Base-by-base conservation (phyloP, 2,329 filamentous ascomycete genomes). In the Diaporthe ilicicola region DNA sequence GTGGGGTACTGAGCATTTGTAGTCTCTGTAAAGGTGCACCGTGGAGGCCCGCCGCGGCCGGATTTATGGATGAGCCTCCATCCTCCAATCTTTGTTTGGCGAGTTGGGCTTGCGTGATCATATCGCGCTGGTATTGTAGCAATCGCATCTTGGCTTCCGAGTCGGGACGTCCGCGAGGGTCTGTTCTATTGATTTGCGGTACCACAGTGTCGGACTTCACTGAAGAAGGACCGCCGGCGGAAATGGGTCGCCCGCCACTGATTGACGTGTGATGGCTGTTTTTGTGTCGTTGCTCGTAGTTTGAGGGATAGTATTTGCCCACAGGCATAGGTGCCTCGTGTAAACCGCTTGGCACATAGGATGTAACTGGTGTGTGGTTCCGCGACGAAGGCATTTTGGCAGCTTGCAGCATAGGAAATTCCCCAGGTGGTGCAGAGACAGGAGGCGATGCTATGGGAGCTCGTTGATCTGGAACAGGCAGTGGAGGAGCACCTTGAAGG, bases 251-350 rank as follows among this genome's bases (percentile, higher is more conserved):
- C 6, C 74, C 51, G n/a, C 70, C 74, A 46, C 76, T 61, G 27
- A 77, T 73, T 9, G 74, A 73, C 24, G 73, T 74, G 62, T 51
- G 65, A 29, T 29, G 76, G 73, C 6, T 76, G 74, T 64, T 69
- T 66, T 69, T 70, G 73, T 70, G 55, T 54, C 70, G 76, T 46
- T 72, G 55, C 74, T 89, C 87, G 75, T 89, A 91, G 78, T 90
- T 90, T 32, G 87, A 86, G 0, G 89, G 89, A 71, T 91, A 90
- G 75, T 91, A 91, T 79, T 90, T 91, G 29, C 89, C 89, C 79
- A 89, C 82, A 0, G 88, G 87, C 39, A 89, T 79, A 4, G 83
- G 79, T 44, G 79, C 82, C 46, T 84, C 83, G 62, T 85, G 83
- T 46, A 84, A 80, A 10, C 53, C 86, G 32, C 83, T 84, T 8